Evolutionary conservation across 1,284 basidiomycete species (phyloP).

Genomic region (Malassezia caprae): DNA sequence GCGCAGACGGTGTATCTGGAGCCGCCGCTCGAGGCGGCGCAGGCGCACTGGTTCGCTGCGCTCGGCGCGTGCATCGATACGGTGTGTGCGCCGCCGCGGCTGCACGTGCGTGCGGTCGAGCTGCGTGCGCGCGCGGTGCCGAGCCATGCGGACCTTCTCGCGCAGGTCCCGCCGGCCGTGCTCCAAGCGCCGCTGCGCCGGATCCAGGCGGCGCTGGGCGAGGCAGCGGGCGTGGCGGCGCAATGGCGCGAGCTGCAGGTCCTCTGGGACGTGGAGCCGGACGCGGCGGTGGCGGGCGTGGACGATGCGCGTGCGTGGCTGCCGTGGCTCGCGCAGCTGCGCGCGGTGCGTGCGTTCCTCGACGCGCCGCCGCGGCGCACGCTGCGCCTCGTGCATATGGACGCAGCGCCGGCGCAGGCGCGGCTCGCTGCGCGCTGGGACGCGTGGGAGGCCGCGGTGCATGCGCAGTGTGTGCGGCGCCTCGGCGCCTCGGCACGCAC

Average conservation of each 20-base stretch:
- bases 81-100: constrained; percentile 74
- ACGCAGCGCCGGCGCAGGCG: constrained; percentile 94
- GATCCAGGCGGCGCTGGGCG: constrained; percentile 76
- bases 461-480: background rate
- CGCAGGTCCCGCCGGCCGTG: constrained; percentile 61
- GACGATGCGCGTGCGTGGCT: constrained; percentile 89
- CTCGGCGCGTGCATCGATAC: constrained; percentile 68
- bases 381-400: constrained; percentile 82
- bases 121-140: constrained; percentile 34
- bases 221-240: constrained; percentile 77
- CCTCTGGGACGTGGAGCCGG: constrained; percentile 92
- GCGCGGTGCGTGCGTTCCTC: constrained; percentile 87
- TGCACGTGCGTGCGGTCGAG: constrained; percentile 89
- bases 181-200: constrained; percentile 73
- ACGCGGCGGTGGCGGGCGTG: constrained; percentile 85
- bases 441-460: constrained; percentile 86
- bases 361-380: constrained; percentile 87
- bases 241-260: constrained; percentile 99
- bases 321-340: constrained; percentile 83
- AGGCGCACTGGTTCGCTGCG: constrained; percentile 80
- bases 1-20: constrained; percentile 98
- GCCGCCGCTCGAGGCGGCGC: constrained; percentile 87
- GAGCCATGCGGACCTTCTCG: constrained; percentile 51
- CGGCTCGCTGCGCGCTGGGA: constrained; percentile 98
- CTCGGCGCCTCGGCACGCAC: constrained; percentile 81